Base-by-base conservation (phyloP, 2,329 filamentous ascomycete genomes). In the Hypoxylon rubiginosum region DNA sequence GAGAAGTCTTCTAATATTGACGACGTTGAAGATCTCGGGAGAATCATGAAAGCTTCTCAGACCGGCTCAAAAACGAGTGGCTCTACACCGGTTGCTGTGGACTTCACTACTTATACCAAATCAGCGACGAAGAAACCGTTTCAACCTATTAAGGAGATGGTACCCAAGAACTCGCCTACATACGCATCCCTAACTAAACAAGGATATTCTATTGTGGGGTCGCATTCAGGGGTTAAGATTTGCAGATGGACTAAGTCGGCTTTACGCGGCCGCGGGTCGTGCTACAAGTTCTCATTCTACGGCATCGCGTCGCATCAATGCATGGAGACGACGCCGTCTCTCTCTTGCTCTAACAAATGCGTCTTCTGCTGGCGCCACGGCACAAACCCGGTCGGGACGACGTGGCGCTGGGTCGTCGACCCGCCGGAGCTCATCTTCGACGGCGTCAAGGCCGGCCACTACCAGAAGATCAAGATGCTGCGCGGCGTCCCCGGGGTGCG, bases 351-450 rank as follows among this genome's bases (percentile, higher is more conserved):
- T 68, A 98, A 98, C 83, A 98, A 99, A 79, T 98, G 96, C 79
- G 93, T 99, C 71, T 99, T 98, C 80, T 99, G 95, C 85, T 99
- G 95, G 96, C 90, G 96, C 6, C 96, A 98, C 77, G 96, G 95
- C 57, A 98, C 96, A 0, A 99, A 98, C 77, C 95, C 95, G 0
- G 96, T 98, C 0, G 94, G 94, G 51, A 98, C 96, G 2, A 97
- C 92, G 4, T 98, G 96, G 95, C 90, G 95, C 66, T 99, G 95
- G 95, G 89, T 94, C 54, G 93, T 97, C 30, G 96, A 98, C 76
- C 91, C 93, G 0, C 94, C 95, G 0, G 91, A 97, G 24, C 79
- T 94, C 73, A 97, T 98, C 72, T 97, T 97, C 76, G 83, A 91
- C 39, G 95, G 95, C 52, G 93, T 97, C 69, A 97, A 97, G 78